Evolutionary conservation across 2,329 filamentous ascomycete species (phyloP), one percentile per base, ranked within the genome.

Genomic region (Venturia pyrina): DNA sequence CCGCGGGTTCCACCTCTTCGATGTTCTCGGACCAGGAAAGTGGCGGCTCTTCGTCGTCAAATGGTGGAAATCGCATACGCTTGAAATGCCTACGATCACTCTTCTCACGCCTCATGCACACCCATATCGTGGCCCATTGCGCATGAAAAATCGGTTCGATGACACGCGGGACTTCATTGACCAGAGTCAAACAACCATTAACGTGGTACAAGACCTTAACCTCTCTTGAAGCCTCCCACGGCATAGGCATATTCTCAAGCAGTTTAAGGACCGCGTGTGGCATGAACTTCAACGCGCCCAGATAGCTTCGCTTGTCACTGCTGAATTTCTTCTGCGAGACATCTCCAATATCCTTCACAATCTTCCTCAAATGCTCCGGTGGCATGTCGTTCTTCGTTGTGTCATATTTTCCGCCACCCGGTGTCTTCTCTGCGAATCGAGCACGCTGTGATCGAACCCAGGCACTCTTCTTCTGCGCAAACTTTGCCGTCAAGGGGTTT

Each of bases 61-160:
- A 99, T 0, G 96, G 96, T 21, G 95, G 95, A 72, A 99, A 99
- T 71, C 96, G 87, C 95, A 99, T 99, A 69, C 95, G 87, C 82
- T 99, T 99, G 83, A 99, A 99, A 71, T 98, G 86, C 74, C 93
- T 83, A 77, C 95, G 83, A 73, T 99, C 95, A 74, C 92, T 95
- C 83, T 99, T 99, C 76, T 99, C 95, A 72, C 96, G 89, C 72
- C 95, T 87, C 95, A 99, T 99, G 57, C 90, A 91, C 34, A 96
- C 88, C 95, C 95, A 99, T 95, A 99, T 99, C 65, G 93, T 96
- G 15, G 95, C 95, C 95, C 95, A 99, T 76, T 99, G 95, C 66
- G 95, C 95, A 75, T 97, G 93, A 77, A 96, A 99, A 4, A 99
- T 90, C 0, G 95, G 95, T 75, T 98, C 95, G 72, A 99, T 98